Evolutionary conservation across 306 rosid genomes (phyloP).

Genomic region (Ammopiptanthus mongolicus): DNA sequence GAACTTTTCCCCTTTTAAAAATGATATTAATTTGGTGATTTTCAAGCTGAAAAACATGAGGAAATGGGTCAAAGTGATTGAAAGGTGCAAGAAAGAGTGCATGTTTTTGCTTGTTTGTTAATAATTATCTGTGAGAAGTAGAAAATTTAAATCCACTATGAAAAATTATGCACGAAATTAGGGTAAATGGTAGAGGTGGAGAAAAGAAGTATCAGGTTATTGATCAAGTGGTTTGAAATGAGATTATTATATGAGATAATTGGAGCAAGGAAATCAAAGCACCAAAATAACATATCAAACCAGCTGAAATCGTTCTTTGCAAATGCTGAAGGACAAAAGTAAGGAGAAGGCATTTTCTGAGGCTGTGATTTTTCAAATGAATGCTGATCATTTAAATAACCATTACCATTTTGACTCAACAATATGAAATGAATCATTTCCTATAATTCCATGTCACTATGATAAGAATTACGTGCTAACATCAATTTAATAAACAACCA

Average conservation of each 20-base stretch:
- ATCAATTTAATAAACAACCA: not conserved
- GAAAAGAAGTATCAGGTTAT: not conserved
- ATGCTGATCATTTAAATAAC: not conserved
- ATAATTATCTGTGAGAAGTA: not conserved
- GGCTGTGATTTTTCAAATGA: not conserved
- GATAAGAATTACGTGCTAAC: not conserved
- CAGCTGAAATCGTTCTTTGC: not conserved
- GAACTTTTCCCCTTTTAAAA: not conserved
- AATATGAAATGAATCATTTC: conserved; percentile 1
- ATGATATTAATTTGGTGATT: not conserved
- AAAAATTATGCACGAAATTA: not conserved
- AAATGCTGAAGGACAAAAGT: not conserved
- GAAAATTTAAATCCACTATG: not conserved
- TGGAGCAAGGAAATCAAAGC: not conserved
- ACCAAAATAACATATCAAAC: not conserved
- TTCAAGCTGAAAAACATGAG: not conserved
- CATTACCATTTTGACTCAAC: not conserved
- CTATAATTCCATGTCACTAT: not conserved
- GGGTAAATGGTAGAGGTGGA: not conserved
- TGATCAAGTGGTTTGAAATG: not conserved
- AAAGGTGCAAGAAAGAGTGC: not conserved
- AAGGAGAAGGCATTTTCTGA: not conserved
- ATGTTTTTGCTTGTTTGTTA: not conserved
- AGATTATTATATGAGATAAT: not conserved
- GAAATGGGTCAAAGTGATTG: not conserved